Evolutionary conservation across 306 rosid genomes (phyloP).

Genomic region (Quercus suber): DNA sequence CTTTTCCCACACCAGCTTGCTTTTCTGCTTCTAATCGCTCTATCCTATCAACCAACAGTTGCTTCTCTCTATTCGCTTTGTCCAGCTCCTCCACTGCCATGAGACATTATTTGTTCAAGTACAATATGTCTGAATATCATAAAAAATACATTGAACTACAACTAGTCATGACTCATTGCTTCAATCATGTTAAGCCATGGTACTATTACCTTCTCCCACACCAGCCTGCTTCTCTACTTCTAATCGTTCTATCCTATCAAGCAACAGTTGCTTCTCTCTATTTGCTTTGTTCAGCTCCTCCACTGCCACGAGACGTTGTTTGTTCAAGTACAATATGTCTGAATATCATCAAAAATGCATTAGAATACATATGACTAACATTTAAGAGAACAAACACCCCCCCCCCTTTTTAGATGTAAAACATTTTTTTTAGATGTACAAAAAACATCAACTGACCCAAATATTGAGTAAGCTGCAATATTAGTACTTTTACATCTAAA

Average conservation of each 20-base stretch:
- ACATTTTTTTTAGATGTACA: too few relatives aligned
- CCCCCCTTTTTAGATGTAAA: too few relatives aligned
- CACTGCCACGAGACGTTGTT: constrained; percentile 58
- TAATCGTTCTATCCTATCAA: constrained; percentile 48
- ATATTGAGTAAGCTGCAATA: too few relatives aligned
- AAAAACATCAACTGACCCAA: too few relatives aligned
- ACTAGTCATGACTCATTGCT: constrained; percentile 1
- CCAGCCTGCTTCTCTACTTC: constrained; percentile 50
- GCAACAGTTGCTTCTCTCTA: constrained; percentile 50
- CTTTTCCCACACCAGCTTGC: constrained; percentile 43
- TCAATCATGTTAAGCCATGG: constrained; percentile 1
- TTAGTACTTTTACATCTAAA: too few relatives aligned
- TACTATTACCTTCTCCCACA: constrained; percentile 24
- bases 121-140: constrained; percentile 52
- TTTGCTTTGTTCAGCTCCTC: constrained; percentile 55
- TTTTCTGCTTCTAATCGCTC: constrained; percentile 58
- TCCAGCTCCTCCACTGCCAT: constrained; percentile 61
- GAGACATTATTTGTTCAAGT: constrained; percentile 61
- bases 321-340: constrained; percentile 74
- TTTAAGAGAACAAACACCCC: not conserved
- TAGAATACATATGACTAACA: constrained; percentile 8
- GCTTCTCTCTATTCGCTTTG: constrained; percentile 50
- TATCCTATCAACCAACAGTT: constrained; percentile 42
- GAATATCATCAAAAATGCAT: constrained; percentile 2
- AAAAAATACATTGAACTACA: constrained; percentile 18